These are phyloP conservation scores for Diaporthe sp. DNA, from an alignment of 2,329 filamentous ascomycete species.

Conservation along the genomic window DNA sequence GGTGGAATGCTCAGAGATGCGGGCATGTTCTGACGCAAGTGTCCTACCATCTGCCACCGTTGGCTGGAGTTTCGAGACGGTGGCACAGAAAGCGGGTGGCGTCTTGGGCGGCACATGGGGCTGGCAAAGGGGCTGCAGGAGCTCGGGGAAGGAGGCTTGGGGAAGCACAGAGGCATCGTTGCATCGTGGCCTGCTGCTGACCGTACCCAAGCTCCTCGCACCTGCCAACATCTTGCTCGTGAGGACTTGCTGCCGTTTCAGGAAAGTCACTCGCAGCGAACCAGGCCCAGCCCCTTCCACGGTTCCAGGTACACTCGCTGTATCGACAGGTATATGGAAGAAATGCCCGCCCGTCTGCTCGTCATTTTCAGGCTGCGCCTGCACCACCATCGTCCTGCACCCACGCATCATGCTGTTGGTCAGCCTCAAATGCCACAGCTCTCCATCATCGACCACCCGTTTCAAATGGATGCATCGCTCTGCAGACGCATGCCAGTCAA, in stretches of 20 bases:
- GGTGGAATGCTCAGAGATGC: conserved; percentile 27
- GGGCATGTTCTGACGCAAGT: conserved; percentile 4
- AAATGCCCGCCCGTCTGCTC: neutral
- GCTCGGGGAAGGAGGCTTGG: neutral
- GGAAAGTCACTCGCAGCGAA: conserved; percentile 14
- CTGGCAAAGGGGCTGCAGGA: neutral
- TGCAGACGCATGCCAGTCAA: conserved; percentile 27
- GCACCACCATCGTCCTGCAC: neutral
- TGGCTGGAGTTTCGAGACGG: conserved; percentile 26
- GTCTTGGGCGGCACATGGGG: conserved; percentile 17
- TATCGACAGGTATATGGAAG: conserved; percentile 1
- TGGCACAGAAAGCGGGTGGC: conserved; percentile 14
- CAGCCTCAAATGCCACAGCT: neutral
- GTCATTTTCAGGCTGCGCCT: conserved; percentile 4
- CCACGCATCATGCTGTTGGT: neutral
- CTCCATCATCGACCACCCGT: conserved; percentile 1
- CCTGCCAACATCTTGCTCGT: conserved; percentile 2
- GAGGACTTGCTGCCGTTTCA: conserved; percentile 19
- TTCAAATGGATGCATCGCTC: conserved; percentile 17
- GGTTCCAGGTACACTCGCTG: neutral
- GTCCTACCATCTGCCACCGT: neutral
- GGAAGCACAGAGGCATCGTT: neutral
- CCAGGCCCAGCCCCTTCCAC: conserved; percentile 12
- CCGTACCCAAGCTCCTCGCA: neutral
- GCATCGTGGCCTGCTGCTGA: neutral